phyloP scores from a whole-genome alignment of 2,329 filamentous ascomycete genomes.

The Penicillium sclerotiorum region DNA sequence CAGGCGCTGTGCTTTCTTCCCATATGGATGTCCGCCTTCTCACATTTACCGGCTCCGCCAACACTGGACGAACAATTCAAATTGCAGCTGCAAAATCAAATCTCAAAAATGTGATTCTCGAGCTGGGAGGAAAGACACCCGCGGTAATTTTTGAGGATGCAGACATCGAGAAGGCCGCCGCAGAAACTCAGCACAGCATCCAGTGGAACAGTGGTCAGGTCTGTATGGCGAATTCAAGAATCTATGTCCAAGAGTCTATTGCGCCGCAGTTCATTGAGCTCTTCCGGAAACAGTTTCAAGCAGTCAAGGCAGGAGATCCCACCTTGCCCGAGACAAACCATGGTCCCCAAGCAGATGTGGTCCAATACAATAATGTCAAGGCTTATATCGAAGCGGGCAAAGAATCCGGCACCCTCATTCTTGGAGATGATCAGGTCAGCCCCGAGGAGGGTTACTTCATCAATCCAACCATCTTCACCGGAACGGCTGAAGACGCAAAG shows the following conservation, averaged over 20 bases:
- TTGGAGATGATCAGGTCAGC: conserved; percentile 69
- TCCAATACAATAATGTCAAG: conserved; percentile 87
- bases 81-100: too few relatives aligned
- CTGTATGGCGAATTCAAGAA: conserved; percentile 62
- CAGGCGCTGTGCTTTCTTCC: too few relatives aligned
- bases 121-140: conserved; percentile 47
- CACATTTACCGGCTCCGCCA: too few relatives aligned
- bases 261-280: conserved; percentile 71
- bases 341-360: conserved; percentile 78
- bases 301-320: conserved; percentile 47
- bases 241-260: conserved; percentile 73
- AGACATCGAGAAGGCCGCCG: conserved; percentile 65
- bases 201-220: conserved; percentile 62
- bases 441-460: conserved; percentile 50
- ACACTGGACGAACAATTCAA: too few relatives aligned
- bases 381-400: conserved; percentile 68
- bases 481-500: not conserved
- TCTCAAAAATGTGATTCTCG: too few relatives aligned
- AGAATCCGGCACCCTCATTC: conserved; percentile 60
- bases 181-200: conserved; percentile 60
- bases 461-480: not conserved
- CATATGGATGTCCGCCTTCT: too few relatives aligned
- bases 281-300: conserved; percentile 9
- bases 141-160: conserved; percentile 64
- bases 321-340: conserved; percentile 70